Evolutionary conservation across 1,284 basidiomycete genomes (phyloP).

Genomic region (Leccinum subrobustum): DNA sequence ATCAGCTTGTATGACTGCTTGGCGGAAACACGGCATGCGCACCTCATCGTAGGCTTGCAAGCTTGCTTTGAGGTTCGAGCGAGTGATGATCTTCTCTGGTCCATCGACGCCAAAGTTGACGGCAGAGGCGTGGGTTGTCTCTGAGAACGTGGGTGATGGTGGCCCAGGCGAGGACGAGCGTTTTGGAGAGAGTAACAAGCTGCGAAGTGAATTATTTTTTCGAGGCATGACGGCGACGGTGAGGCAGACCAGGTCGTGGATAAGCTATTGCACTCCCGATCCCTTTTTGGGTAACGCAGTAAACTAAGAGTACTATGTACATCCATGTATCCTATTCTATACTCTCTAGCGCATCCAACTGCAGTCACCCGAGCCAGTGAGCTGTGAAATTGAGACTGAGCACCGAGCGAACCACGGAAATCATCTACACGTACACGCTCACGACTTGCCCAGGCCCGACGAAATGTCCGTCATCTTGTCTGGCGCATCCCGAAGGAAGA

Average conservation of each 20-base stretch:
- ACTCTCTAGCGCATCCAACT: conserved; percentile 5
- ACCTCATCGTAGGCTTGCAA: conserved; percentile 81
- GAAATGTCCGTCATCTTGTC: conserved; percentile 81
- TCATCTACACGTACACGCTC: conserved; percentile 20
- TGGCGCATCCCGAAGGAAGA: conserved; percentile 74
- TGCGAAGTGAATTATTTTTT: conserved; percentile 57
- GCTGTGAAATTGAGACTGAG: conserved; percentile 15
- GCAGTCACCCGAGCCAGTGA: background rate
- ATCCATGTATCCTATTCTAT: conserved; percentile 15
- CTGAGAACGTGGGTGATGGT: conserved; percentile 82
- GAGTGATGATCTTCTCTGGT: conserved; percentile 79
- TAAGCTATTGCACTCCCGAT: conserved; percentile 4
- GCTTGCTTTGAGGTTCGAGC: conserved; percentile 75
- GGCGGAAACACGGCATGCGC: conserved; percentile 27
- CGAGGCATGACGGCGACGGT: conserved; percentile 49
- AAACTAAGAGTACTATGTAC: background rate
- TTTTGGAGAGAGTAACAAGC: conserved; percentile 50
- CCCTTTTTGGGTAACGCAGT: conserved; percentile 16
- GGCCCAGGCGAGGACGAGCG: conserved; percentile 55
- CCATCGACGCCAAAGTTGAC: conserved; percentile 71
- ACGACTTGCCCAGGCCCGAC: conserved; percentile 44
- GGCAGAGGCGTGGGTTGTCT: conserved; percentile 71
- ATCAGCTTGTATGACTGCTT: background rate
- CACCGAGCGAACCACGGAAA: background rate
- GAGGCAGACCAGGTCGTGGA: conserved; percentile 19